Evolutionary conservation across 805 yeast genomes (phyloP).

Genomic region (Yamadazyma takamatsuzukensis): DNA sequence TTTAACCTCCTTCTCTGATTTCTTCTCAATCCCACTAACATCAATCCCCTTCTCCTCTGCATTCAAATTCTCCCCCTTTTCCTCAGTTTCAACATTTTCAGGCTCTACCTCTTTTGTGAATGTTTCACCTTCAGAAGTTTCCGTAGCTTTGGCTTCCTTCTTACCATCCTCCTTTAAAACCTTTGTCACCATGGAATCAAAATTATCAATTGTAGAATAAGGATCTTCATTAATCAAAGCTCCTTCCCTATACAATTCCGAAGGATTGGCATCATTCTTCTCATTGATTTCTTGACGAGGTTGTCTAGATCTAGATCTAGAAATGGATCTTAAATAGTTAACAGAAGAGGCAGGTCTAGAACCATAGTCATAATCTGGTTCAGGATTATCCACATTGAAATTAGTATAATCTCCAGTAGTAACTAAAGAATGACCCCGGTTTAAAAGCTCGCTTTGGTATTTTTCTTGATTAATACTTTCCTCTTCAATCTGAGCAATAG

Average conservation of each 20-base stretch:
- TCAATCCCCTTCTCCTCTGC: too few relatives aligned
- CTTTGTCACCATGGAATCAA: slow-evolving; percentile 38
- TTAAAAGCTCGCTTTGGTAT: slow-evolving; percentile 13
- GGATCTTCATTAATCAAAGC: slow-evolving; percentile 52
- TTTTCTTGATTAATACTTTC: slow-evolving; percentile 14
- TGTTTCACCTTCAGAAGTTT: slow-evolving; percentile 1
- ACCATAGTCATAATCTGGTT: slow-evolving; percentile 57
- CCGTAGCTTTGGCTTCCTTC: neutral
- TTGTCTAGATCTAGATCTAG: slow-evolving; percentile 59
- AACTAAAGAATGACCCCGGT: slow-evolving; percentile 36
- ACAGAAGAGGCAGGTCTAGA: slow-evolving; percentile 41
- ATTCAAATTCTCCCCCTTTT: neutral
- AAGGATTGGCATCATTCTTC: slow-evolving; percentile 27
- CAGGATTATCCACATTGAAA: slow-evolving; percentile 41
- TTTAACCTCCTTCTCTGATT: too few relatives aligned
- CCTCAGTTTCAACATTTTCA: slow-evolving; percentile 2
- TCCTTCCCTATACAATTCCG: slow-evolving; percentile 52
- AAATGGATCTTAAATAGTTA: slow-evolving; percentile 62
- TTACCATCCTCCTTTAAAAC: slow-evolving; percentile 6
- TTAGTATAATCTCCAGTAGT: slow-evolving; percentile 46
- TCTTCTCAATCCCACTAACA: too few relatives aligned
- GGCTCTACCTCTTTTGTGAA: slow-evolving; percentile 1
- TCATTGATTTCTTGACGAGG: slow-evolving; percentile 17
- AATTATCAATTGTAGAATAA: slow-evolving; percentile 42
- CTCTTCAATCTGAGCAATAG: slow-evolving; percentile 42